Percentiles rank a stretch among this genome's conserved stretches.
phyloP scores from a whole-genome alignment of 768 basidiomycete species.

The Favolaschia claudopus region DNA sequence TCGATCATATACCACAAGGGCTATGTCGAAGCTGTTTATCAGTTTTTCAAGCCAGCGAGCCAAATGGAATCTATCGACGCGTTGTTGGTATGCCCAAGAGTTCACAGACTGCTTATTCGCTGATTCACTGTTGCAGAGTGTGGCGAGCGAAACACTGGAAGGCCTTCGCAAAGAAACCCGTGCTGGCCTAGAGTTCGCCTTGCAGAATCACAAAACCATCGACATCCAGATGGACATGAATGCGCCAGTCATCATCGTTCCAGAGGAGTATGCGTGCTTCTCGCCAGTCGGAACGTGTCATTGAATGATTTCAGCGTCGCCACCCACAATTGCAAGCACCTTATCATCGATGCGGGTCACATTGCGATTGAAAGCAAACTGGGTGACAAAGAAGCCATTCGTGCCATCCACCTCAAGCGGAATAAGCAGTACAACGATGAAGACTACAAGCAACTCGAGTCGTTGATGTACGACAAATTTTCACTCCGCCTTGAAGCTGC shows the following conservation, averaged over 20 bases:
- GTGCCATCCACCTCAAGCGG: constrained; percentile 82
- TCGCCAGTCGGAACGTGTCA: neutral
- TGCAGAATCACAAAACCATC: constrained; percentile 93
- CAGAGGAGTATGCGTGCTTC: constrained; percentile 74
- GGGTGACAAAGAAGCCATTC: constrained; percentile 81
- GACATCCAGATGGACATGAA: constrained; percentile 97
- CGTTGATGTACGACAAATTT: constrained; percentile 95
- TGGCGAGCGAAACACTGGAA: constrained; percentile 92
- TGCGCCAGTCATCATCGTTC: constrained; percentile 95
- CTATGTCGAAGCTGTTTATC: constrained; percentile 90
- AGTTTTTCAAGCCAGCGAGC: constrained; percentile 92
- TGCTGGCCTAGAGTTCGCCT: constrained; percentile 90
- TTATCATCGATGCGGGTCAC: constrained; percentile 95
- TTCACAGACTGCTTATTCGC: constrained; percentile 4
- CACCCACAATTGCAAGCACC: constrained; percentile 77
- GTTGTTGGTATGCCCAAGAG: constrained; percentile 67
- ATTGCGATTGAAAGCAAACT: constrained; percentile 93
- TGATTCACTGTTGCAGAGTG: constrained; percentile 59
- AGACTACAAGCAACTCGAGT: constrained; percentile 86
- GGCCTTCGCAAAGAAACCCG: constrained; percentile 93
- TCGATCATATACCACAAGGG: constrained; percentile 96
- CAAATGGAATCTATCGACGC: constrained; percentile 97
- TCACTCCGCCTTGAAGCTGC: constrained; percentile 84
- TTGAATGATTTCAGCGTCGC: constrained; percentile 63
- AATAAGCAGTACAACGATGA: constrained; percentile 86